Percentiles rank a stretch among this genome's conserved stretches.
phyloP scores from a whole-genome alignment of 257 asterid species.

The Nicotiana tomentosiformis region DNA sequence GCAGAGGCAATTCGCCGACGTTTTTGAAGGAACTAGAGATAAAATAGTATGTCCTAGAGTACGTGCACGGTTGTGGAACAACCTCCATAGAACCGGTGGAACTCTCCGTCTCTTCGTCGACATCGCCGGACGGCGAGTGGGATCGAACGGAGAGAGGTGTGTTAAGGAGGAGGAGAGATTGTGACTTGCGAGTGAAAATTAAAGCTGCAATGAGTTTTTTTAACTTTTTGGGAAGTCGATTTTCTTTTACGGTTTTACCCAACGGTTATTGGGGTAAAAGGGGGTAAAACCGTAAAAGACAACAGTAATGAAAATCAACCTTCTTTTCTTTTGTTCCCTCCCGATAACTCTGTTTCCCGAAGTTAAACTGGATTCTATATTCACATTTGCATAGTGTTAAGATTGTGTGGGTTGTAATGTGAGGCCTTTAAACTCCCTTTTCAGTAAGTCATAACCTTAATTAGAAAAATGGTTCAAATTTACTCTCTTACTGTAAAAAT shows the following conservation, averaged over 20 bases:
- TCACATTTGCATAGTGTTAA: background rate
- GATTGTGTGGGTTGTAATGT: background rate
- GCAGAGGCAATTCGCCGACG: slow-evolving; percentile 45
- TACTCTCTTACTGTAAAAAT: too few species aligned
- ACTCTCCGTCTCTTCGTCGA: slow-evolving; percentile 41
- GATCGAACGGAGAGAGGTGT: background rate
- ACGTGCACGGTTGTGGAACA: slow-evolving; percentile 59
- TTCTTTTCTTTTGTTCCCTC: background rate
- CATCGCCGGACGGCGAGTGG: slow-evolving; percentile 23
- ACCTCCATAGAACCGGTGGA: slow-evolving; percentile 65
- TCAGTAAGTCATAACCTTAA: too few species aligned
- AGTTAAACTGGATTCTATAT: background rate
- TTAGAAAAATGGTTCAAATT: too few species aligned
- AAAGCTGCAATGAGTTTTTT: background rate
- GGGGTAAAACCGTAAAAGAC: background rate
- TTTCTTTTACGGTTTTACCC: background rate
- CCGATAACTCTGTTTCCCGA: background rate
- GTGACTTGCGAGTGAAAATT: background rate
- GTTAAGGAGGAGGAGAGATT: background rate
- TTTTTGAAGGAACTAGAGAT: slow-evolving; percentile 38
- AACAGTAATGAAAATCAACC: background rate
- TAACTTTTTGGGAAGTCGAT: background rate
- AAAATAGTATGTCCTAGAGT: slow-evolving; percentile 58
- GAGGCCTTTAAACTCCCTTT: too few species aligned
- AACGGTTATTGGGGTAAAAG: background rate